Percentiles rank a stretch among this genome's conserved stretches.
Evolutionary conservation across 78 protist species (phyloP).

Genomic region (Dictyostelium purpureum): DNA sequence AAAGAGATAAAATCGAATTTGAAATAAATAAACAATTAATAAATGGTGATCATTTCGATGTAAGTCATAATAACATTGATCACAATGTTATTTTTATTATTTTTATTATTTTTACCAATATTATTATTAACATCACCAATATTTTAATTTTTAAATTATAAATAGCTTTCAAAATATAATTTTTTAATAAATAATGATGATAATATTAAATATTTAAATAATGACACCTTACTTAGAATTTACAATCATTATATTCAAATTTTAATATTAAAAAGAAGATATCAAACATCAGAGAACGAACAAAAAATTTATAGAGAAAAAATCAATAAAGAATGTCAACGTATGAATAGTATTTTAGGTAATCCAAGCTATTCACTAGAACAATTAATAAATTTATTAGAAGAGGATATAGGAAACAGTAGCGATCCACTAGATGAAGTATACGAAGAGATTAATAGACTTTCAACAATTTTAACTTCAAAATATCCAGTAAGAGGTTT

Average conservation of each 20-base stretch:
- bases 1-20: constrained; percentile 17
- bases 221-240: neutral
- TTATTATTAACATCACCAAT: no score
- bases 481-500: constrained; percentile 1
- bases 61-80: neutral
- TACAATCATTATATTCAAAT: constrained; percentile 27
- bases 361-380: constrained; percentile 38
- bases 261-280: neutral
- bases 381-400: neutral
- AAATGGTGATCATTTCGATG: neutral
- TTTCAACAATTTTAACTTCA: neutral
- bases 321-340: neutral
- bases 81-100: neutral
- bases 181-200: no score
- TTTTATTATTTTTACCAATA: neutral
- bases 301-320: neutral
- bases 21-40: neutral
- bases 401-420: neutral
- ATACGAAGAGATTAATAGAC: neutral
- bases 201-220: neutral
- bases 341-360: constrained; percentile 9
- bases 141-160: neutral
- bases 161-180: no score
- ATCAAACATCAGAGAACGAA: neutral
- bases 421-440: neutral